Evolutionary conservation across 768 basidiomycete genomes (phyloP).

Genomic region (Naganishia friedmannii): DNA sequence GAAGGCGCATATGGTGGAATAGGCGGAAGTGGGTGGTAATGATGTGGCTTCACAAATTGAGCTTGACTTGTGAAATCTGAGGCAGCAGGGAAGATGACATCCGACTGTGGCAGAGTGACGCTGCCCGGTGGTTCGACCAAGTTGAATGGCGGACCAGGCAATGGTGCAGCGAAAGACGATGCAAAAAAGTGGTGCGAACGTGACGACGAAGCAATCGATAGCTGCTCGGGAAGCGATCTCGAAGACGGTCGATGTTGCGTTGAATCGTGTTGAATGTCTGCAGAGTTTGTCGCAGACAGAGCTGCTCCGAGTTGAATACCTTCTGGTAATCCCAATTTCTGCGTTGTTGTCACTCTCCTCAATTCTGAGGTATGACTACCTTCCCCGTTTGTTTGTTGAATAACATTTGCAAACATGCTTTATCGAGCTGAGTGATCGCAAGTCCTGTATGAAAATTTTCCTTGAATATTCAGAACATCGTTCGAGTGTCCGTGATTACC

Average conservation of each 20-base stretch:
- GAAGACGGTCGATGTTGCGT: not conserved
- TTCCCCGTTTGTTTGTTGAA: not conserved
- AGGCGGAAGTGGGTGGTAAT: not conserved
- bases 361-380: not conserved
- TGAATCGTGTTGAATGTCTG: not conserved
- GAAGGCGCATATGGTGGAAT: constrained; percentile 2
- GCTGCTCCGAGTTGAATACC: not conserved
- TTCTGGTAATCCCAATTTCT: not conserved
- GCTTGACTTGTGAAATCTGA: not conserved
- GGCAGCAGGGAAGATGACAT: not conserved
- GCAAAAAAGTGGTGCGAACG: not conserved
- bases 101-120: not conserved
- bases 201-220: not conserved
- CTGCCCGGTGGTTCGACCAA: not conserved
- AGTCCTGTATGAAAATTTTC: not conserved
- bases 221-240: not conserved
- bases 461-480: not conserved
- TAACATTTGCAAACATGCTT: not conserved
- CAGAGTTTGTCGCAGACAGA: not conserved
- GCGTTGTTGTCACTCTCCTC: not conserved
- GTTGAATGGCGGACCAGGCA: not conserved
- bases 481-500: constrained; percentile 4
- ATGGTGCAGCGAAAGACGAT: not conserved
- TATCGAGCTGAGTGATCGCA: not conserved
- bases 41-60: not conserved